These are phyloP conservation scores for Stachybotrys echinatus DNA, from an alignment of 2,329 filamentous ascomycete genomes.

Conservation along the genomic window DNA sequence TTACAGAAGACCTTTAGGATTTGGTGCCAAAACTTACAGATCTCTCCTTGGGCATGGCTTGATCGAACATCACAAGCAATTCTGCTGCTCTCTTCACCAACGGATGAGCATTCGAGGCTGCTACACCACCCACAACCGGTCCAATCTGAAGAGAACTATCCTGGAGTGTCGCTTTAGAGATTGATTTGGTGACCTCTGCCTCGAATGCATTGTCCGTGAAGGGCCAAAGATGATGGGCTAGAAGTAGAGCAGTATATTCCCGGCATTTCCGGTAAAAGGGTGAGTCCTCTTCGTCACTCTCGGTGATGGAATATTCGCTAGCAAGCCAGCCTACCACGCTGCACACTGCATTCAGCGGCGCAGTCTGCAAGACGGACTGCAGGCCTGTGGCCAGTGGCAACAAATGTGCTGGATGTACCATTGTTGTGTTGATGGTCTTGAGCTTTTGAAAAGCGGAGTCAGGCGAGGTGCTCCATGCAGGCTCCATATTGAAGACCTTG, in stretches of 20 bases:
- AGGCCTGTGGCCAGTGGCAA: constrained; percentile 44
- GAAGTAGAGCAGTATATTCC: constrained; percentile 49
- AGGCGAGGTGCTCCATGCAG: constrained; percentile 42
- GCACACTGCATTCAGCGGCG: constrained; percentile 45
- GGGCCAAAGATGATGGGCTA: constrained; percentile 53
- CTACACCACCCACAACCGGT: constrained; percentile 40
- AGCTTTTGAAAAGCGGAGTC: constrained; percentile 47
- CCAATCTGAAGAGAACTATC: constrained; percentile 46
- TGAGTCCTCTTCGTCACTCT: constrained; percentile 54
- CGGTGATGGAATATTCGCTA: constrained; percentile 50
- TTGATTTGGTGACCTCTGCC: constrained; percentile 48
- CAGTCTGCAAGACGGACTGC: constrained; percentile 41
- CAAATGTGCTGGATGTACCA: constrained; percentile 51
- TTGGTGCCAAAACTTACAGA: constrained; percentile 38
- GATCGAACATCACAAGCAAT: constrained; percentile 57
- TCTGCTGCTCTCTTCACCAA: constrained; percentile 54
- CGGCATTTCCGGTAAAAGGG: constrained; percentile 48
- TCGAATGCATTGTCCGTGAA: constrained; percentile 51
- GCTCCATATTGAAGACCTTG: constrained; percentile 51
- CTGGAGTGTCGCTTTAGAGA: constrained; percentile 41
- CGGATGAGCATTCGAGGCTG: constrained; percentile 53
- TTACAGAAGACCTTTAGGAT: background rate
- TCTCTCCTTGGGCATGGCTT: constrained; percentile 58
- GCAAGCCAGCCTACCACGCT: constrained; percentile 53
- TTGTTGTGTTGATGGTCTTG: constrained; percentile 42